Base-by-base conservation (phyloP, 306 rosid genomes). In the Albizia julibrissin region DNA sequence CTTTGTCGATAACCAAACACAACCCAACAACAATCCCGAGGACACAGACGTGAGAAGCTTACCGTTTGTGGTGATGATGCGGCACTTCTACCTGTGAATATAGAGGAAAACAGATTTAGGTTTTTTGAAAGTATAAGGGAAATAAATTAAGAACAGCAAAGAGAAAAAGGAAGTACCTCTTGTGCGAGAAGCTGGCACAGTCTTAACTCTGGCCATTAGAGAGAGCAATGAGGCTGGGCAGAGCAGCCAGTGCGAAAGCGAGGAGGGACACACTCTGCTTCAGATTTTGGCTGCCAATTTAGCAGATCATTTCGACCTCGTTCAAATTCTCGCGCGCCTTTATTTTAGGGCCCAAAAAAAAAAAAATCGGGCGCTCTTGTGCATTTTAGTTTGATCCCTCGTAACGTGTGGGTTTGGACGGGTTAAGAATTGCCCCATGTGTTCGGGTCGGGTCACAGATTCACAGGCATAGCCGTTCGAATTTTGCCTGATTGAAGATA, bases 131-230 rank as follows among this genome's bases (percentile, higher is more conserved):
- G 4, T 34, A 4, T 33, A n/a, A 74, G 52, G 18, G 21, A 42
- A 43, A 24, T 49, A 69, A 82, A 83, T 27, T 18, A 64, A 69
- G 19, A 72, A 76, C 2, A 64, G 3, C 43, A 12, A 39, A 84
- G 70, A 74, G 82, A 80, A 69, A 81, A 40, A 61, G 69, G 72
- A 74, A 58, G 74, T 52, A 90, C 90, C 65, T 33, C 78, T 8
- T 27, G 72, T 72, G 8, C 65, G 74, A 18, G 59, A 39, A 49
- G 12, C 9, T 37, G 91, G 89, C 1, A 61, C 37, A 42, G 81
- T 89, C 79, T 89, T 92, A 11, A 80, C 72, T 77, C 94, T 88
- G 54, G 90, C 93, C 97, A 92, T 92, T 34, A 62, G 78, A 81
- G 39, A 64, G 74, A 80, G 58, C 34, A 54, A 65, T 61, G 54